Conservation (phyloP, 106 monocot species). For the Acanthochlamys bracteata region DNA sequence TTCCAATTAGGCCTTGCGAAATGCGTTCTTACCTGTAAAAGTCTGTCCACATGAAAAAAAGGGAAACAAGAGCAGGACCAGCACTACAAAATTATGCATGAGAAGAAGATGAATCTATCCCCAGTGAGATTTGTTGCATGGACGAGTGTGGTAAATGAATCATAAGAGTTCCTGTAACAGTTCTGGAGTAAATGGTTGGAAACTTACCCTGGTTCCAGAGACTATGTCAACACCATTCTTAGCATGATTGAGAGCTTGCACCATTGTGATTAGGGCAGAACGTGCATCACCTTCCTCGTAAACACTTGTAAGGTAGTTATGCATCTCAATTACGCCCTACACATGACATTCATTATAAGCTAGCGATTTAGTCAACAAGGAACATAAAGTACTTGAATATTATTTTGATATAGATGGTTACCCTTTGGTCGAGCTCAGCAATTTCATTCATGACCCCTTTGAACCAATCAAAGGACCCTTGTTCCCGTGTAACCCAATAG, state of each 20-base stretch:
- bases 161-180: too few species aligned
- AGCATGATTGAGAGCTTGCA: conserved; percentile 86
- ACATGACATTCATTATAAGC: too few species aligned
- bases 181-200: too few species aligned
- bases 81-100: too few species aligned
- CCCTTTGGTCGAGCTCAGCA: conserved; percentile 85
- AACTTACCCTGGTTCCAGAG: conserved; percentile 64
- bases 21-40: conserved; percentile 85
- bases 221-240: conserved; percentile 85
- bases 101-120: too few species aligned
- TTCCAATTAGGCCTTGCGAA: conserved; percentile 94
- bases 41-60: too few species aligned
- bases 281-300: conserved; percentile 93
- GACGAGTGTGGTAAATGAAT: too few species aligned
- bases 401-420: too few species aligned
- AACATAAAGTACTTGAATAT: too few species aligned
- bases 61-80: too few species aligned
- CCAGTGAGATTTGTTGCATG: too few species aligned
- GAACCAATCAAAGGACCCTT: conserved; percentile 89
- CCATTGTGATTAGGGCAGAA: conserved; percentile 81
- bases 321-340: conserved; percentile 90
- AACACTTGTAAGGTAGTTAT: conserved; percentile 83
- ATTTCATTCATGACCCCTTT: conserved; percentile 94
- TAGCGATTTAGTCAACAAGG: too few species aligned
- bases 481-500: conserved; percentile 85